A percentile compares a stretch with the other conserved stretches of the same genome.
phyloP scores from a whole-genome alignment of 164 flowering plant species.

The Vitis rupestris region DNA sequence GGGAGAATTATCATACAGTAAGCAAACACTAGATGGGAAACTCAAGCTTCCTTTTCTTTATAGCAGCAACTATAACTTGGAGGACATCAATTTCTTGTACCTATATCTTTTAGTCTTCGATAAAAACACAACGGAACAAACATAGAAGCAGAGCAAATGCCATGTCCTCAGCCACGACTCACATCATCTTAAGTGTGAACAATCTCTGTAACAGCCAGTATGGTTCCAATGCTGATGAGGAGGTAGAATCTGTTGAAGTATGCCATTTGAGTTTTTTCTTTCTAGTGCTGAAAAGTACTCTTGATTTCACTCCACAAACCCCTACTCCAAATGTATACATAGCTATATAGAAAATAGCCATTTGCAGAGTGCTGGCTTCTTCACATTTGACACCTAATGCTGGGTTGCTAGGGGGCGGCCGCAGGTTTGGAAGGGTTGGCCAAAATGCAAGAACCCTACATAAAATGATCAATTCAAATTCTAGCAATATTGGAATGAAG shows the following conservation, averaged over 20 bases:
- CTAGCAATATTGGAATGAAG: no score
- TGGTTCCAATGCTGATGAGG: constrained; percentile 19
- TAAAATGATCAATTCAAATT: no score
- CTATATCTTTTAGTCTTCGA: constrained; percentile 19
- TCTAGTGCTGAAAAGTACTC: no score
- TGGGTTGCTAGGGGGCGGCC: no score
- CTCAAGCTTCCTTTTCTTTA: constrained; percentile 20
- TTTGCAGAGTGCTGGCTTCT: no score
- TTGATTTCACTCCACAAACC: no score
- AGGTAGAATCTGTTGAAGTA: constrained; percentile 21
- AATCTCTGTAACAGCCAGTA: constrained; percentile 23
- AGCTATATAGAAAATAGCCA: no score
- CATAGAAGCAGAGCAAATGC: constrained; percentile 18
- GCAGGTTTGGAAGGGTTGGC: no score
- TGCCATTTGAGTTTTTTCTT: no score
- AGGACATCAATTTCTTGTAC: constrained; percentile 22
- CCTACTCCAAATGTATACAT: no score
- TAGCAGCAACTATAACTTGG: constrained; percentile 23
- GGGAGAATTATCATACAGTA: background rate
- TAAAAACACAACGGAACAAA: constrained; percentile 2
- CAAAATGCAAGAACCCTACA: no score
- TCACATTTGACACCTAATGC: no score
- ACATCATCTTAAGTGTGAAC: constrained; percentile 26
- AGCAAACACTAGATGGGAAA: constrained; percentile 6
- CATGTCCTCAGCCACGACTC: constrained; percentile 24